A percentile compares a stretch with the other conserved stretches of the same genome.
Conservation (phyloP, 768 basidiomycete species). For the Suillus luteus region DNA sequence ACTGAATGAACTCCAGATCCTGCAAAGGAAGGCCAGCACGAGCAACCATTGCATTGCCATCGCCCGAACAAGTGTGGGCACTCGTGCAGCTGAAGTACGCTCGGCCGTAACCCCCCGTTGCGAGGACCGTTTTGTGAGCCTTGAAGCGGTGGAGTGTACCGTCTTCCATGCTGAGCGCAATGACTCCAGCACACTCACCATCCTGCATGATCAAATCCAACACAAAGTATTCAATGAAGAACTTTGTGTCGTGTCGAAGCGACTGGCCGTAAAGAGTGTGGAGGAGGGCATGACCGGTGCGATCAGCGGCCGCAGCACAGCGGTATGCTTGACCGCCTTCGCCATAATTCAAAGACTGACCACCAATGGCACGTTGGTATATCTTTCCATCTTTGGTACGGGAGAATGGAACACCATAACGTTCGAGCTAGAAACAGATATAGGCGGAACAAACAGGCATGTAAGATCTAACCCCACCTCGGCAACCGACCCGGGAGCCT, state of each 20-base stretch:
- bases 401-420: slow-evolving; percentile 98
- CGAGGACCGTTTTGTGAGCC: slow-evolving; percentile 96
- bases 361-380: slow-evolving; percentile 99
- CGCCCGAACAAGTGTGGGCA: slow-evolving; percentile 98
- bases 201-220: slow-evolving; percentile 98
- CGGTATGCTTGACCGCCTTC: slow-evolving; percentile 99
- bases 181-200: slow-evolving; percentile 98
- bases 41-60: slow-evolving; percentile 98
- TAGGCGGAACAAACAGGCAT: background rate
- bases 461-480: slow-evolving; percentile 55
- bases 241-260: slow-evolving; percentile 97
- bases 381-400: slow-evolving; percentile 99
- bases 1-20: slow-evolving; percentile 99
- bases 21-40: slow-evolving; percentile 96
- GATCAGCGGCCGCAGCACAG: slow-evolving; percentile 97
- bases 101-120: slow-evolving; percentile 97
- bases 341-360: slow-evolving; percentile 94
- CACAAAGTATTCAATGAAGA: slow-evolving; percentile 99
- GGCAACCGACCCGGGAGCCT: slow-evolving; percentile 91
- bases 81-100: slow-evolving; percentile 98
- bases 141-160: slow-evolving; percentile 99
- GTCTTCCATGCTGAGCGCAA: slow-evolving; percentile 99
- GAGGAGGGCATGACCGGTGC: slow-evolving; percentile 96
- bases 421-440: slow-evolving; percentile 72
- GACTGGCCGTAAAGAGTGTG: slow-evolving; percentile 99